phyloP scores from a whole-genome alignment of 2,329 filamentous ascomycete genomes.

The Cercospora nicotianae region DNA sequence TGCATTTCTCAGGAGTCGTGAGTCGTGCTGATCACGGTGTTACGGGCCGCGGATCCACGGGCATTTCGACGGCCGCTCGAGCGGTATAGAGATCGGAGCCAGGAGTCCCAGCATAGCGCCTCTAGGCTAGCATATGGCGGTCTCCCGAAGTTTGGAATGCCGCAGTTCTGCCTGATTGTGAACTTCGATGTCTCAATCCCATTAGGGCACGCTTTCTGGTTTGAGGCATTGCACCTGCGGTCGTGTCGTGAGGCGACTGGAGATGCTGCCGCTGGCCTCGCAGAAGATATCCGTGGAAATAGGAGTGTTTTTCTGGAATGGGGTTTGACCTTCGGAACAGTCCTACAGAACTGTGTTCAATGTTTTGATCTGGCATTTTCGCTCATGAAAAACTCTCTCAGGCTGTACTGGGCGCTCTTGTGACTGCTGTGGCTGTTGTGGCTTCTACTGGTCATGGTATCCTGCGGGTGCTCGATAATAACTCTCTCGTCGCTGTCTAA shows the following conservation, averaged over 20 bases:
- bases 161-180: not conserved
- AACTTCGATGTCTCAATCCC: not conserved
- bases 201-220: not conserved
- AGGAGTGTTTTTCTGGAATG: not conserved
- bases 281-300: not conserved
- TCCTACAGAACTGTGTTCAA: not conserved
- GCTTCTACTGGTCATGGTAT: constrained; percentile 11
- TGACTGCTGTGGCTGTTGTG: constrained; percentile 12
- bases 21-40: not conserved
- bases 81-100: not conserved
- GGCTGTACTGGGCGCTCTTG: not conserved
- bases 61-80: not conserved
- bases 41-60: not conserved
- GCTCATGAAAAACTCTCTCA: not conserved
- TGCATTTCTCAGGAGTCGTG: not conserved
- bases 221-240: not conserved
- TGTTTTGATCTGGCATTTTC: constrained; percentile 11
- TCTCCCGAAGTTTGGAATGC: not conserved
- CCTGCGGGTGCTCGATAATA: constrained; percentile 14
- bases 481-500: constrained; percentile 21
- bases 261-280: not conserved
- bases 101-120: not conserved
- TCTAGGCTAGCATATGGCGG: not conserved
- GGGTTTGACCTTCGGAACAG: not conserved
- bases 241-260: not conserved